phyloP scores from a whole-genome alignment of 1,139 yeast species.

The Diutina ranongensis region DNA sequence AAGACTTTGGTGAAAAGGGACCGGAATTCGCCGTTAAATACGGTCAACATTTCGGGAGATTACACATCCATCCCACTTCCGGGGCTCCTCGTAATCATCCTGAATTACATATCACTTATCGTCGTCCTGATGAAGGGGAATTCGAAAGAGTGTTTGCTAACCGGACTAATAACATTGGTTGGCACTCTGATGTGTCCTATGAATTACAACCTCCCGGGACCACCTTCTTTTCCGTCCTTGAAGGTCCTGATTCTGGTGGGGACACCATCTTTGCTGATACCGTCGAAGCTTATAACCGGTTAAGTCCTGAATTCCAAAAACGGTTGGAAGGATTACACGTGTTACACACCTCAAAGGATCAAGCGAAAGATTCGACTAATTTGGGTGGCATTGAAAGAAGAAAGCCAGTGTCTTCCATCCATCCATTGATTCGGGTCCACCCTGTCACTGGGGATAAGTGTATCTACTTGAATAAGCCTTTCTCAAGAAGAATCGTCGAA shows the following conservation, averaged over 20 bases:
- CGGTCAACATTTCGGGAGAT: constrained; percentile 54
- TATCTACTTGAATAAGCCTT: constrained; percentile 48
- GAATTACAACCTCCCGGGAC: constrained; percentile 62
- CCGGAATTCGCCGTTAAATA: constrained; percentile 41
- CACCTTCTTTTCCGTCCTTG: constrained; percentile 49
- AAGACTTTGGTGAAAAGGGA: constrained; percentile 48
- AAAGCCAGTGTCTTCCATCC: constrained; percentile 44
- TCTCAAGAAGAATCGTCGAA: constrained; percentile 51
- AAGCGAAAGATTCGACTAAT: constrained; percentile 40
- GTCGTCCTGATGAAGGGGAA: constrained; percentile 31
- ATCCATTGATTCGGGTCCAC: constrained; percentile 58
- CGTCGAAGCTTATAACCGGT: constrained; percentile 55
- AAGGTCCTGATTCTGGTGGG: constrained; percentile 58
- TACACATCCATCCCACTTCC: constrained; percentile 66
- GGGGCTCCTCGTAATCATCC: constrained; percentile 52
- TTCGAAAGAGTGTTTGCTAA: constrained; percentile 19
- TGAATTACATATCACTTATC: constrained; percentile 51
- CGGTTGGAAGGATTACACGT: constrained; percentile 48
- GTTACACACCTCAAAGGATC: constrained; percentile 57
- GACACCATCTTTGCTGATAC: constrained; percentile 63
- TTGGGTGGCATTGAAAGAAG: constrained; percentile 57
- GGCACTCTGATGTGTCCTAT: constrained; percentile 66
- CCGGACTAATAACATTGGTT: constrained; percentile 19
- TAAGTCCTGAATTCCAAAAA: constrained; percentile 49
- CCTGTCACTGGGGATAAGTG: constrained; percentile 57